A percentile compares a stretch with the other conserved stretches of the same genome.
Conservation (phyloP, 495 filamentous ascomycete genomes). For the Trichoderma virens region DNA sequence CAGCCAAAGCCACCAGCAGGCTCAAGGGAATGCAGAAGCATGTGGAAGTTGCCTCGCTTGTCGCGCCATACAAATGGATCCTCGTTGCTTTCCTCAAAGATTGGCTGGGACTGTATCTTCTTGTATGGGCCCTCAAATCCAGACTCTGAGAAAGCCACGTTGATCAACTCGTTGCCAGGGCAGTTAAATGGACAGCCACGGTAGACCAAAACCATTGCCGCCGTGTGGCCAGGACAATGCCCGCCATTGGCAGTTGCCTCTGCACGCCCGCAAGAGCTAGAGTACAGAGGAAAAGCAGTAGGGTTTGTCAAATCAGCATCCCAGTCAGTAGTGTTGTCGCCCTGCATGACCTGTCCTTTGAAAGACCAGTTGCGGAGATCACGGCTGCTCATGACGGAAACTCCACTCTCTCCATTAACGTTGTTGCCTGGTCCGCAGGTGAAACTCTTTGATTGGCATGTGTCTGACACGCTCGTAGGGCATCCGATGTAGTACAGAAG, state of each 20-base stretch:
- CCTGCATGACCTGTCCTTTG: slow-evolving; percentile 16
- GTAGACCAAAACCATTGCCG: slow-evolving; percentile 16
- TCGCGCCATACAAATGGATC: slow-evolving; percentile 37
- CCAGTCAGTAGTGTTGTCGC: slow-evolving; percentile 13
- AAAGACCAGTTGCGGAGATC: slow-evolving; percentile 17
- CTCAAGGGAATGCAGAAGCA: slow-evolving; percentile 31
- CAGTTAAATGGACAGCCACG: slow-evolving; percentile 20
- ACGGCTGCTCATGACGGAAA: slow-evolving; percentile 14
- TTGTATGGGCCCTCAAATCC: slow-evolving; percentile 18
- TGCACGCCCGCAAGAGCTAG: background rate
- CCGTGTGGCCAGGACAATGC: slow-evolving; percentile 7
- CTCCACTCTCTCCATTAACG: slow-evolving; percentile 18
- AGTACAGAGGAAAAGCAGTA: slow-evolving; percentile 22
- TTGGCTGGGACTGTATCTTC: slow-evolving; percentile 12
- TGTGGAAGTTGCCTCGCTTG: slow-evolving; percentile 33
- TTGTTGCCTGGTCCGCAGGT: slow-evolving; percentile 19
- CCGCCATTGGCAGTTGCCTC: background rate
- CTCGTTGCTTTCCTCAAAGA: slow-evolving; percentile 22
- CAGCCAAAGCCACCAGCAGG: slow-evolving; percentile 25
- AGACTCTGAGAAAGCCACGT: slow-evolving; percentile 13
- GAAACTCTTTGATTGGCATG: slow-evolving; percentile 7
- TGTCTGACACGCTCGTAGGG: background rate
- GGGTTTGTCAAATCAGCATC: slow-evolving; percentile 27
- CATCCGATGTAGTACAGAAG: slow-evolving; percentile 33
- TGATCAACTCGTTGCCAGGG: slow-evolving; percentile 16